Evolutionary conservation across 495 filamentous ascomycete genomes (phyloP).

Genomic region (Trichoderma orchidacearum): DNA sequence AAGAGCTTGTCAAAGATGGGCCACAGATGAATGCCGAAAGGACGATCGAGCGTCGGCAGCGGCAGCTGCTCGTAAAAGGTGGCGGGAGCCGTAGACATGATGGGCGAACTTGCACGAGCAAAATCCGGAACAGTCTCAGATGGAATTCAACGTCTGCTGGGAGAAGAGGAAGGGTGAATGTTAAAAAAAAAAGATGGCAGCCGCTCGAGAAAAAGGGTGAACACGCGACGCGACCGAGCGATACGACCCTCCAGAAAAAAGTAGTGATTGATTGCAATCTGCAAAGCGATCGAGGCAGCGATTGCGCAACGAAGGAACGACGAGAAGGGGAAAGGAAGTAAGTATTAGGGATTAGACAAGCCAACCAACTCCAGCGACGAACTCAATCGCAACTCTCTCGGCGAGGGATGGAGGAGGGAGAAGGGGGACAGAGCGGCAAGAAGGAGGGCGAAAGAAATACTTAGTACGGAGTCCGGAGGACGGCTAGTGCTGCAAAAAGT

Average conservation of each 20-base stretch:
- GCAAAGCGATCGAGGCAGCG: slow-evolving; percentile 8
- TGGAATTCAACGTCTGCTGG: background rate
- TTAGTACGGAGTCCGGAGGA: too few species aligned
- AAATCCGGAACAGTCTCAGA: background rate
- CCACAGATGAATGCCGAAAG: slow-evolving; percentile 88
- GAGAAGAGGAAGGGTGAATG: slow-evolving; percentile 12
- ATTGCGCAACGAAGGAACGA: slow-evolving; percentile 11
- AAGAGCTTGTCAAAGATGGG: slow-evolving; percentile 84
- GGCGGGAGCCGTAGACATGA: slow-evolving; percentile 21
- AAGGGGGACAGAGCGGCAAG: slow-evolving; percentile 15
- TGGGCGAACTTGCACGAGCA: slow-evolving; percentile 1
- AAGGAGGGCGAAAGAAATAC: slow-evolving; percentile 2
- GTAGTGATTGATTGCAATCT: slow-evolving; percentile 4
- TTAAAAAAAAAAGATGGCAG: background rate
- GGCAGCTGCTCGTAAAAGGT: slow-evolving; percentile 53
- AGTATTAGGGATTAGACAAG: background rate
- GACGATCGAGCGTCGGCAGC: slow-evolving; percentile 71
- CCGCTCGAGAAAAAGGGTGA: background rate
- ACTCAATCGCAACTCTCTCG: background rate
- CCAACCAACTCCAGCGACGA: background rate
- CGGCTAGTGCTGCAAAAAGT: too few species aligned
- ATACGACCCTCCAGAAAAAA: background rate
- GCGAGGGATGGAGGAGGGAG: background rate
- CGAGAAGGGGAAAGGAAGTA: slow-evolving; percentile 13
- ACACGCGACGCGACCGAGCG: background rate